phyloP scores from a whole-genome alignment of 768 basidiomycete genomes.

The Infundibulicybe gibba region DNA sequence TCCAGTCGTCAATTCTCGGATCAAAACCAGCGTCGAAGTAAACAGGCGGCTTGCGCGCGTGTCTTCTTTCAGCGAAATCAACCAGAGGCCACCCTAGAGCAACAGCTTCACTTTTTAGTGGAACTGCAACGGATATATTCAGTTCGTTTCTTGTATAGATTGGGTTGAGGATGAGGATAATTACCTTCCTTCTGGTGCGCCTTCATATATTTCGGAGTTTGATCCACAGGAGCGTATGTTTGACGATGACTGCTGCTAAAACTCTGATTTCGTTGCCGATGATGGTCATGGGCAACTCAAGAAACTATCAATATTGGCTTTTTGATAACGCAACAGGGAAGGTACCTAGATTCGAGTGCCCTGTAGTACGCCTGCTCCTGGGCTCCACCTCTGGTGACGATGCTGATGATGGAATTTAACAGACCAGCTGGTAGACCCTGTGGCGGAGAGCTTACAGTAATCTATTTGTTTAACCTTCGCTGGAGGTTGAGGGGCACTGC shows the following conservation, averaged over 20 bases:
- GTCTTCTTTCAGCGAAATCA: conserved; percentile 28
- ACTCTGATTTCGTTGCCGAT: conserved; percentile 14
- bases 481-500: conserved; percentile 9
- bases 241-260: neutral
- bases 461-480: conserved; percentile 10
- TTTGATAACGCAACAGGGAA: too few species aligned
- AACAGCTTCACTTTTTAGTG: conserved; percentile 35
- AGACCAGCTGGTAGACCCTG: too few species aligned
- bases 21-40: conserved; percentile 51
- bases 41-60: conserved; percentile 28
- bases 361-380: too few species aligned
- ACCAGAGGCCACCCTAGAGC: conserved; percentile 48
- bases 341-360: too few species aligned
- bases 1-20: conserved; percentile 19
- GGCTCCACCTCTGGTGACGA: neutral
- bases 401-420: neutral
- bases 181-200: conserved; percentile 22
- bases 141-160: neutral
- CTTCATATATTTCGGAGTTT: conserved; percentile 21
- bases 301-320: too few species aligned
- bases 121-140: conserved; percentile 17
- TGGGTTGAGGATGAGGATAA: neutral
- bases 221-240: neutral
- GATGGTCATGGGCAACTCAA: conserved; percentile 7
- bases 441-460: conserved; percentile 11